Evolutionary conservation across 176 grass and related monocot species (phyloP).

Genomic region (Urochloa ruziziensis): DNA sequence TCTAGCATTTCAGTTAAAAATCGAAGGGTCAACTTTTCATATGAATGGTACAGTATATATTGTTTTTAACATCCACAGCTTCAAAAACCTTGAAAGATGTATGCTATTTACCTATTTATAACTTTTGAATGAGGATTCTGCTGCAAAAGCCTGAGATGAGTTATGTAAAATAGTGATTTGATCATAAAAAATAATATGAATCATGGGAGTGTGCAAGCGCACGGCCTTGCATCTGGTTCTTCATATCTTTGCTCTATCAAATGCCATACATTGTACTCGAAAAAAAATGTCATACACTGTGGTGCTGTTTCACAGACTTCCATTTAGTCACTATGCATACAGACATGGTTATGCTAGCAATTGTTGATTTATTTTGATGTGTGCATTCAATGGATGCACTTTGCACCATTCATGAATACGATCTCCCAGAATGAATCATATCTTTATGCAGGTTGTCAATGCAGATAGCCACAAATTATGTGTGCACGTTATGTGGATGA

Average conservation of each 20-base stretch:
- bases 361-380: background rate
- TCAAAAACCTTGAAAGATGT: constrained; percentile 15
- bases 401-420: background rate
- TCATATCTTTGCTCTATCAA: constrained; percentile 11
- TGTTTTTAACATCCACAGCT: background rate
- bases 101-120: background rate
- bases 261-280: too few relatives aligned
- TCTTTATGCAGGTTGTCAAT: constrained; percentile 14
- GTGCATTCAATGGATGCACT: background rate
- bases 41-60: constrained; percentile 10
- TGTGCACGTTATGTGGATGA: background rate
- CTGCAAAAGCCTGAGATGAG: background rate
- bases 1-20: background rate
- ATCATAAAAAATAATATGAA: constrained; percentile 1
- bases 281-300: background rate
- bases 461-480: background rate
- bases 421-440: background rate
- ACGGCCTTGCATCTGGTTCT: background rate
- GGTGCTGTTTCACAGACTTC: background rate
- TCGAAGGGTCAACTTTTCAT: background rate
- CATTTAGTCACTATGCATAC: background rate
- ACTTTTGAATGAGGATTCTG: background rate
- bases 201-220: background rate
- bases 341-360: background rate
- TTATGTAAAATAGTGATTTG: background rate